Base-by-base conservation (phyloP, 176 grass and related monocot genomes). In the Leersia perrieri region DNA sequence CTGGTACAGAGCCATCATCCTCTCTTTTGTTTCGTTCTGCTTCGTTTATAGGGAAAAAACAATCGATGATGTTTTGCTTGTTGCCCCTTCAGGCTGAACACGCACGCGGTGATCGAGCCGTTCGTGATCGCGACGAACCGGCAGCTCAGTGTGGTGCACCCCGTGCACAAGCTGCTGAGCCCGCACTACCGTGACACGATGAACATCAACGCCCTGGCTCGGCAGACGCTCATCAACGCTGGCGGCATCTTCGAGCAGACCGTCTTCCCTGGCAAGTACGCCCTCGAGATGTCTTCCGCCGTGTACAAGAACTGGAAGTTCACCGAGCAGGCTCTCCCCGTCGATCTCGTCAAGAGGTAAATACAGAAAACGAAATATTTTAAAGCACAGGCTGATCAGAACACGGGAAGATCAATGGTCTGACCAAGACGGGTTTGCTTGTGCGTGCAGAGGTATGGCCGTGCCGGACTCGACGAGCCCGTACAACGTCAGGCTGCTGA, bases 151-250 rank as follows among this genome's bases (percentile, higher is more conserved):
- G 88, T 77, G 35, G 80, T 86, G 64, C 95, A 97, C 49, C 95
- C 95, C 0, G 84, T 97, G 53, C 72, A 94, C 83, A 97, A 97
- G 83, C 86, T 97, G 61, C 86, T 97, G 80, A 88, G 76, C 73
- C 92, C 92, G 20, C 95, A 97, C 68, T 94, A 92, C 74, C 95
- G 92, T 5, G 92, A 97, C 81, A 94, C 95, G 7, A 72, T 97
- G 92, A 97, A 98, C 85, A 98, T 98, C 68, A 98, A 98, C 13
- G 92, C 92, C 40, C 60, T 98, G 35, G 95, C 90, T 11, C 92
- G 95, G 23, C 86, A 87, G 33, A 89, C 77, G 4, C 92, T 98
- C 31, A 98, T 98, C 81, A 98, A 94, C 14, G 88, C 90, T 5
- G 90, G 71, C 0, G 95, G 92, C 51, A 78, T 98, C 49, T 88